These are phyloP conservation scores for Sistotremastrum suecicum DNA, from an alignment of 768 basidiomycete genomes.

Conservation along the genomic window DNA sequence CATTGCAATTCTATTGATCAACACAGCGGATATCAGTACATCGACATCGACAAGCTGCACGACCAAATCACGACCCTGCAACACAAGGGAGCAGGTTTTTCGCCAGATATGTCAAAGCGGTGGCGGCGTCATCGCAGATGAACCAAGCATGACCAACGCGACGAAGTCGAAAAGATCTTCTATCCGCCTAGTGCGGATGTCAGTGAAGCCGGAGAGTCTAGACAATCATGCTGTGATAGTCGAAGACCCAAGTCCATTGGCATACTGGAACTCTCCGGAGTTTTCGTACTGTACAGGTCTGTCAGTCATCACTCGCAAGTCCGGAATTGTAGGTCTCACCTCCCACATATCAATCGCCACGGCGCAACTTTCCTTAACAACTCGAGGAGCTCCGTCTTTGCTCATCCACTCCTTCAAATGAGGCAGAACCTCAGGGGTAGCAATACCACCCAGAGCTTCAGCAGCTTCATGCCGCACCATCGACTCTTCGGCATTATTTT, in stretches of 20 bases:
- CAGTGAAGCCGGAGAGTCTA: not conserved
- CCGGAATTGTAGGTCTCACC: slow-evolving; percentile 24
- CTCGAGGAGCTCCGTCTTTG: slow-evolving; percentile 65
- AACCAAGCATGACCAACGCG: too few relatives aligned
- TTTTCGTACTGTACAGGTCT: slow-evolving; percentile 49
- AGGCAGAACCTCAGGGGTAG: slow-evolving; percentile 79
- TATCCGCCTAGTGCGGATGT: too few relatives aligned
- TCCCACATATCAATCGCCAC: slow-evolving; percentile 98
- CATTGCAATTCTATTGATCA: too few relatives aligned
- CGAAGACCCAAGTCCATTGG: slow-evolving; percentile 27
- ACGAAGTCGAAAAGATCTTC: too few relatives aligned
- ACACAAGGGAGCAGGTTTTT: too few relatives aligned
- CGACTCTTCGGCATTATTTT: slow-evolving; percentile 59
- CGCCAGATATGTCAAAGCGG: too few relatives aligned
- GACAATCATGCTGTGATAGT: not conserved
- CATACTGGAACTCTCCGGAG: slow-evolving; percentile 70
- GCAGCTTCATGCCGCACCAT: slow-evolving; percentile 99
- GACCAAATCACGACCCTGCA: too few relatives aligned
- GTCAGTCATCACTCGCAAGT: slow-evolving; percentile 1
- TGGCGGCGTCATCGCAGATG: too few relatives aligned
- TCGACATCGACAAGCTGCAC: too few relatives aligned
- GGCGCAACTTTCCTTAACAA: slow-evolving; percentile 91
- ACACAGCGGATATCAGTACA: too few relatives aligned
- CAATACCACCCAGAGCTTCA: slow-evolving; percentile 96
- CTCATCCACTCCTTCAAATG: slow-evolving; percentile 76